Evolutionary conservation across 768 basidiomycete genomes (phyloP), one percentile per base, ranked within the genome.

Genomic region (Exidia glandulosa): DNA sequence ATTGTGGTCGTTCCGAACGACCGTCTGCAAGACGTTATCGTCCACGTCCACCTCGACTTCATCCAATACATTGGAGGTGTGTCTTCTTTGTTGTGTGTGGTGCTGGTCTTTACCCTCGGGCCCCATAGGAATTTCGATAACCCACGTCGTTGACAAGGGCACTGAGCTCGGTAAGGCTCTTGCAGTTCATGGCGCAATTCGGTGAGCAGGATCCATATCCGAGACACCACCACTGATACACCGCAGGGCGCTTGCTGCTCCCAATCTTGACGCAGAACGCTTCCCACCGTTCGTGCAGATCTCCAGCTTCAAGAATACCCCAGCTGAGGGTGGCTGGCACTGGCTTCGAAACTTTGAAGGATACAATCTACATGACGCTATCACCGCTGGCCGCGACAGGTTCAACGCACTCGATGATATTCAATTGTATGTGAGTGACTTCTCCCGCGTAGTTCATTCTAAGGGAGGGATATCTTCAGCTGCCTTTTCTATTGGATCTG

Each of bases 401-500:
- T 45, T 45, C 16, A 45, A 45, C 41, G 41, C 10, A 5, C 5
- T 19, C 16, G 41, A 61, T 27, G 62, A 62, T 29, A 56, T 56
- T 5, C 23, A 63, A 5, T 62, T 66, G 52, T 58, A 62, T 58
- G 59, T 63, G 14, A 45, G 57, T 50, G 59, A 58, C 33, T 32
- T 57, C n/a, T 16, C 31, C 10, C 56, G 41, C 16, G 25, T 34
- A 37, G 7, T 23, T 36, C 33, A n/a, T n/a, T n/a, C 34, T 57
- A 54, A 52, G 29, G 2, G 58, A 36, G 7, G 16, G 34, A 36
- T 16, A 25, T 30, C 41, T 37, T 56, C 32, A 71, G 69, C 9
- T 56, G 67, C 57, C 61, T 74, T 1, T 72, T 72, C 57, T 66
- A 72, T 41, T 74, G 71, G 71, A 66, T 73, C 3, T 74, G 71